Conservation (phyloP, 1,284 basidiomycete species). For the Serendipita sp. region DNA sequence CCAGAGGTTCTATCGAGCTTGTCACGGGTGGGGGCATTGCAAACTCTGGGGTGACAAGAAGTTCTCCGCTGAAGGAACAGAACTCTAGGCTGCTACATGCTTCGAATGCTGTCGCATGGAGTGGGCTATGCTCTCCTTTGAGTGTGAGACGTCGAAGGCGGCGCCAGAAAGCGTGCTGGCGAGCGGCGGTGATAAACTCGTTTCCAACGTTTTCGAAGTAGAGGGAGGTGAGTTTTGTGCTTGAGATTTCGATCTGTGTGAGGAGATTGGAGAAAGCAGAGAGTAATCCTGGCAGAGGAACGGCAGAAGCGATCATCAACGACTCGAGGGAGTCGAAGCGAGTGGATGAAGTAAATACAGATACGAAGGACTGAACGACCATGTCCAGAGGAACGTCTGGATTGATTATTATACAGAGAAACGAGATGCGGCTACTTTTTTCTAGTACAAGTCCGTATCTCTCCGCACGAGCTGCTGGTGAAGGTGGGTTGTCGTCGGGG, state of each 20-base stretch:
- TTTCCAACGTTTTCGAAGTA: not conserved
- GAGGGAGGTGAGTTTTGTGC: not conserved
- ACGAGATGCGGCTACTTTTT: not conserved
- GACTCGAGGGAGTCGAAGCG: not conserved
- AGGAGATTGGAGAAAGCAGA: not conserved
- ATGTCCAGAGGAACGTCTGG: not conserved
- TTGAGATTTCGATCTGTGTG: not conserved
- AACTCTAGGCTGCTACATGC: not conserved
- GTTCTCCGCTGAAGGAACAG: not conserved
- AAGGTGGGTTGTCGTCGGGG: not conserved
- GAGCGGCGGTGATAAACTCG: not conserved
- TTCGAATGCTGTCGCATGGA: not conserved
- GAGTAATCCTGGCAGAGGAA: not conserved
- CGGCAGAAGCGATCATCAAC: not conserved
- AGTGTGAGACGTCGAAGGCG: not conserved
- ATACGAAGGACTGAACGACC: not conserved
- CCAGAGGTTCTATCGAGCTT: not conserved
- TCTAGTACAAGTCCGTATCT: not conserved
- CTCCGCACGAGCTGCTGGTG: not conserved
- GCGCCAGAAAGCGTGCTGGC: not conserved
- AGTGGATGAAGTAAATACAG: not conserved
- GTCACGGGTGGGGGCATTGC: not conserved
- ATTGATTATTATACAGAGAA: not conserved
- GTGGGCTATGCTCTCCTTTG: not conserved
- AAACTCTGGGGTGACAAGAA: not conserved